Conservation (phyloP, 495 filamentous ascomycete genomes). For the Diplogelasinospora grovesii region DNA sequence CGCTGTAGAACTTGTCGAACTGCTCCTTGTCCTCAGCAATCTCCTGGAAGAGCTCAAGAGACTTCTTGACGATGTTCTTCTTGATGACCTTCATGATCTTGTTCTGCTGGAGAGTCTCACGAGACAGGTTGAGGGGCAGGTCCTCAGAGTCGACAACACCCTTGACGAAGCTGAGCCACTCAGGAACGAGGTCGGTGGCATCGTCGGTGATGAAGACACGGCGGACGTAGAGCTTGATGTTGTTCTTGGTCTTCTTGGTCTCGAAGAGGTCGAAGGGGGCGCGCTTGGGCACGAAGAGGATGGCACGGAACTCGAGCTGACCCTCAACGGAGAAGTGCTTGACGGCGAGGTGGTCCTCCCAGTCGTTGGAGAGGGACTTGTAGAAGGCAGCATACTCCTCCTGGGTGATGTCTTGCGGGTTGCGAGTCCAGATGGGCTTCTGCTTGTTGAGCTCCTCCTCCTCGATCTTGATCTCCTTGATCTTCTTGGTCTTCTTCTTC, state of each 20-base stretch:
- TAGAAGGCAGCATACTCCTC: slow-evolving; percentile 99
- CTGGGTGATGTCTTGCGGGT: slow-evolving; percentile 87
- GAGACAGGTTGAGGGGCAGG: slow-evolving; percentile 96
- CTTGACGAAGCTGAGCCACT: slow-evolving; percentile 99
- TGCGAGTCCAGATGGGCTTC: slow-evolving; percentile 99
- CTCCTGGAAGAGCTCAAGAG: slow-evolving; percentile 96
- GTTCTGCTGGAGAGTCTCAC: slow-evolving; percentile 99
- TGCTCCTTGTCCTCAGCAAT: slow-evolving; percentile 99
- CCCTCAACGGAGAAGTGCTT: slow-evolving; percentile 99
- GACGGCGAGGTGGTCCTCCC: slow-evolving; percentile 98
- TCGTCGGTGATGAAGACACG: slow-evolving; percentile 99
- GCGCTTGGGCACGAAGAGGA: slow-evolving; percentile 99
- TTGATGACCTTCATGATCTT: slow-evolving; percentile 99
- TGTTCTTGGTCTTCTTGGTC: slow-evolving; percentile 99
- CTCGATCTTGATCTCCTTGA: slow-evolving; percentile 97
- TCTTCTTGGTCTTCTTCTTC: slow-evolving; percentile 94
- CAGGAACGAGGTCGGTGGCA: slow-evolving; percentile 96
- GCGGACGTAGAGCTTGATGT: slow-evolving; percentile 99
- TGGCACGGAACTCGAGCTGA: slow-evolving; percentile 99
- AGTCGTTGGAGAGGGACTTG: slow-evolving; percentile 99
- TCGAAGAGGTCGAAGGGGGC: slow-evolving; percentile 99
- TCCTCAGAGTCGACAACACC: slow-evolving; percentile 99
- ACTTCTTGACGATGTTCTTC: slow-evolving; percentile 99
- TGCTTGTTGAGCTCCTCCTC: slow-evolving; percentile 98
- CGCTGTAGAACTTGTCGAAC: slow-evolving; percentile 99